Percentiles rank a stretch among this genome's conserved stretches.
phyloP scores from a whole-genome alignment of 148 eudicot genomes.

The Cornus controversa region DNA sequence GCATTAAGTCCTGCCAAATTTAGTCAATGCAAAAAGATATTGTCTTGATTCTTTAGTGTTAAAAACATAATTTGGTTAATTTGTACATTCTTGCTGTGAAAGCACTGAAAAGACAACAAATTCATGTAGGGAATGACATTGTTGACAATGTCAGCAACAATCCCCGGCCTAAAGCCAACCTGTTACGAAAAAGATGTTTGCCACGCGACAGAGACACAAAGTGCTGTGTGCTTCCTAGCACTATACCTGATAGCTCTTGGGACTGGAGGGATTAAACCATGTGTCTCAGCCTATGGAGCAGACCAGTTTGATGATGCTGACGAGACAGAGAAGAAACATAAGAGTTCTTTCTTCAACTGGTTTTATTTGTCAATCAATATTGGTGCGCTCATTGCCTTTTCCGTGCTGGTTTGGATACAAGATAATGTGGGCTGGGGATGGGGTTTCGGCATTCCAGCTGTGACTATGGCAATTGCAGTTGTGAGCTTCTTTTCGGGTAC shows the following conservation, averaged over 20 bases:
- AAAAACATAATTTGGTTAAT: too few species aligned
- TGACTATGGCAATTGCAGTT: slow-evolving; percentile 43
- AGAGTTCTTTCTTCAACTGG: slow-evolving; percentile 51
- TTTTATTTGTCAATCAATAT: slow-evolving; percentile 39
- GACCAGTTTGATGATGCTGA: slow-evolving; percentile 53
- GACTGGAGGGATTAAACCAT: slow-evolving; percentile 51
- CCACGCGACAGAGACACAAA: slow-evolving; percentile 38
- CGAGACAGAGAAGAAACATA: slow-evolving; percentile 33
- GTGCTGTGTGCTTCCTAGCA: slow-evolving; percentile 31
- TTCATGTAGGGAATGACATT: slow-evolving; percentile 26
- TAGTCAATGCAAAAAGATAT: too few species aligned
- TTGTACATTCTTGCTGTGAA: neutral
- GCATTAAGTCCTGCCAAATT: too few species aligned
- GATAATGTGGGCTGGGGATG: slow-evolving; percentile 45
- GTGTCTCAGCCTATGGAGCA: slow-evolving; percentile 47
- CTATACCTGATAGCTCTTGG: slow-evolving; percentile 48
- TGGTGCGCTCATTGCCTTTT: slow-evolving; percentile 34
- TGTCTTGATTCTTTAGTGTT: too few species aligned
- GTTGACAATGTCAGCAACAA: slow-evolving; percentile 50
- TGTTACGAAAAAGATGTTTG: slow-evolving; percentile 29
- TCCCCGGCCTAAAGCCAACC: slow-evolving; percentile 25
- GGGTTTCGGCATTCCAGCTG: slow-evolving; percentile 51
- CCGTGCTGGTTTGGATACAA: slow-evolving; percentile 45
- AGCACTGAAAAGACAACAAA: neutral
- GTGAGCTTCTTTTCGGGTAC: slow-evolving; percentile 41